These are phyloP conservation scores for Colletotrichum falcatum DNA, from an alignment of 2,329 filamentous ascomycete genomes.

Conservation along the genomic window DNA sequence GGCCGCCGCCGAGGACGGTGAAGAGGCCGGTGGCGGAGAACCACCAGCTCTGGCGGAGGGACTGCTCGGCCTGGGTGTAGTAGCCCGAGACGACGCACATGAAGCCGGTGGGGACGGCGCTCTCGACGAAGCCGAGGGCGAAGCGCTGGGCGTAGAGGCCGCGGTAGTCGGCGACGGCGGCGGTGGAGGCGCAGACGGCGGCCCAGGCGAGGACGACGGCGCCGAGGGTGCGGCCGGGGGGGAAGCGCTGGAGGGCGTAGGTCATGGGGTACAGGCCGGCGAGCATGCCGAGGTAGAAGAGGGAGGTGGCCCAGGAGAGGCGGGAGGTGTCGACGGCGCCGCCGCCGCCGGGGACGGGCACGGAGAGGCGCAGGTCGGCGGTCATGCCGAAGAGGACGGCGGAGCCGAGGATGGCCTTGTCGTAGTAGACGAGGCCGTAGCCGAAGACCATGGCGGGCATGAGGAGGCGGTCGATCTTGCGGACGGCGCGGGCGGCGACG, in stretches of 20 bases:
- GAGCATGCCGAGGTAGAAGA: constrained; percentile 86
- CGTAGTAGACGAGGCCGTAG: constrained; percentile 59
- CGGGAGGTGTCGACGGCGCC: constrained; percentile 69
- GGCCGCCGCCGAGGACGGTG: constrained; percentile 71
- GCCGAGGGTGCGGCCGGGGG: constrained; percentile 73
- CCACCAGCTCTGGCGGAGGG: constrained; percentile 75
- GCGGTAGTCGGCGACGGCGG: constrained; percentile 71
- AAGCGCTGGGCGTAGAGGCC: constrained; percentile 77
- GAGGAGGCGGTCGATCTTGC: constrained; percentile 75
- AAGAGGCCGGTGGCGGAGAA: constrained; percentile 70
- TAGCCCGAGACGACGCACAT: constrained; percentile 72
- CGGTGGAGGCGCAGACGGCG: constrained; percentile 75
- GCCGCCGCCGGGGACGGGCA: constrained; percentile 59
- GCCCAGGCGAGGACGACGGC: constrained; percentile 74
- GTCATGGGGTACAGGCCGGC: constrained; percentile 80
- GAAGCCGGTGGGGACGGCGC: constrained; percentile 74
- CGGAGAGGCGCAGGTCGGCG: constrained; percentile 69
- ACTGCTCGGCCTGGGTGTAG: constrained; percentile 75
- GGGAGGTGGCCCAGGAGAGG: constrained; percentile 80
- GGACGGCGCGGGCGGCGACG: constrained; percentile 66
- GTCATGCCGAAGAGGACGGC: constrained; percentile 84
- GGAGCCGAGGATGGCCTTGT: constrained; percentile 77
- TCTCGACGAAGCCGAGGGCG: constrained; percentile 72
- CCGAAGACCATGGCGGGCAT: constrained; percentile 75
- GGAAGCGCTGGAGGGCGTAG: constrained; percentile 76